phyloP scores from a whole-genome alignment of 192 early-diverging fungal species.

The Coemansia reversa region DNA sequence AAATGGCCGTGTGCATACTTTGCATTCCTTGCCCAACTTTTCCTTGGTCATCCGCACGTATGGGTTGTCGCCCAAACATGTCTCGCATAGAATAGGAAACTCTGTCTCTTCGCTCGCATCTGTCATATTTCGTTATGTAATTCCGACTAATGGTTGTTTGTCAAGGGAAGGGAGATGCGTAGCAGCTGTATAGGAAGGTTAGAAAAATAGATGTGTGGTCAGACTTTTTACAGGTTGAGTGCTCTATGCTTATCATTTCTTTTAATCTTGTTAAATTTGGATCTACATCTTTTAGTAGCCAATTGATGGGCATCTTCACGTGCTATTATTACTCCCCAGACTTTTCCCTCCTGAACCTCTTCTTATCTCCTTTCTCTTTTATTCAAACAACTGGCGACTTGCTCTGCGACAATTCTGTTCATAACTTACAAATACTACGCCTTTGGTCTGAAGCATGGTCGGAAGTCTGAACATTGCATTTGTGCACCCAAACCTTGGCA shows the following conservation, averaged over 20 bases:
- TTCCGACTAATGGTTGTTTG: no score
- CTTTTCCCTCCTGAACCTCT: no score
- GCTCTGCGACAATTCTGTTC: not conserved
- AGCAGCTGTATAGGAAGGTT: no score
- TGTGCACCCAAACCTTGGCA: constrained; percentile 92
- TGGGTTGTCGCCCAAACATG: constrained; percentile 95
- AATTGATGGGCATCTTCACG: constrained; percentile 9
- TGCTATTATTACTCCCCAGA: not conserved
- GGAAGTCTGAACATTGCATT: constrained; percentile 66
- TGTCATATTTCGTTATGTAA: not conserved
- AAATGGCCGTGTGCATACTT: constrained; percentile 88
- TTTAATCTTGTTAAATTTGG: no score
- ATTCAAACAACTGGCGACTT: not conserved
- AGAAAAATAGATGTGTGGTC: no score
- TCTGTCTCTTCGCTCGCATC: constrained; percentile 39
- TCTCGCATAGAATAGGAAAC: constrained; percentile 93
- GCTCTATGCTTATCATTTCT: no score
- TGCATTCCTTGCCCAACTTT: constrained; percentile 73
- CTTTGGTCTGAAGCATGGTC: constrained; percentile 8
- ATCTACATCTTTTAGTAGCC: not conserved
- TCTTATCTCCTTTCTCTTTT: constrained; percentile 1
- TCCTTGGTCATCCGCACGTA: constrained; percentile 97
- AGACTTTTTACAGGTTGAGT: no score
- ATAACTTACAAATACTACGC: no score
- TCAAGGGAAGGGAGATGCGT: no score